Evolutionary conservation across 2,329 filamentous ascomycete species (phyloP).

Genomic region (Trichoderma atrobrunneum): DNA sequence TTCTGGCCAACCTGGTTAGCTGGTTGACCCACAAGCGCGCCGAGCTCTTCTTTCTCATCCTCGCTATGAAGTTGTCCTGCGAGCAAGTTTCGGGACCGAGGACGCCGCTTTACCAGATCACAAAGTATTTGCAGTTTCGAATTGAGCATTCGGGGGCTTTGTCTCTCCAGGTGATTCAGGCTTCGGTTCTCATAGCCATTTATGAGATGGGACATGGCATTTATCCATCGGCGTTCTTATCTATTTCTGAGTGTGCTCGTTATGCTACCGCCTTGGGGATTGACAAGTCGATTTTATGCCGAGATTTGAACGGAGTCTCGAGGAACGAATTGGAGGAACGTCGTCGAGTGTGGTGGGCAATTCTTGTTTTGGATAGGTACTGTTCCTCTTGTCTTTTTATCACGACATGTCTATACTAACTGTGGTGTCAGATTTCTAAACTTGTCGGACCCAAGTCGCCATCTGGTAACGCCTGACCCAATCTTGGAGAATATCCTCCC

Average conservation of each 20-base stretch:
- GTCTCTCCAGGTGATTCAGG: slow-evolving; percentile 7
- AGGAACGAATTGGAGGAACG: slow-evolving; percentile 16
- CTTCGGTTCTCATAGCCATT: slow-evolving; percentile 3
- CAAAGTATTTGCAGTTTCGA: slow-evolving; percentile 4
- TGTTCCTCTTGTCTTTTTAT: not conserved
- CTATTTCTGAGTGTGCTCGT: slow-evolving; percentile 12
- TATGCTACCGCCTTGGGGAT: slow-evolving; percentile 11
- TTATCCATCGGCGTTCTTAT: slow-evolving; percentile 12
- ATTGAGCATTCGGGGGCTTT: slow-evolving; percentile 5
- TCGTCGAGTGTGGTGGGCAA: slow-evolving; percentile 14
- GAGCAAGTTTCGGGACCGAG: not conserved
- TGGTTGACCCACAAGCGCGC: slow-evolving; percentile 9
- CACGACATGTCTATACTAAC: not conserved
- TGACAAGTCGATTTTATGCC: not conserved
- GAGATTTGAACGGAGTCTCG: not conserved
- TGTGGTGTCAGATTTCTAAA: slow-evolving; percentile 5
- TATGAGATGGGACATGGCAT: slow-evolving; percentile 18
- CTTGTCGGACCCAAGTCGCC: slow-evolving; percentile 11
- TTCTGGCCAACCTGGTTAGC: slow-evolving; percentile 3
- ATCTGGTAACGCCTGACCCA: slow-evolving; percentile 18
- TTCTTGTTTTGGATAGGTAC: slow-evolving; percentile 14
- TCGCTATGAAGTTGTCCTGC: slow-evolving; percentile 14
- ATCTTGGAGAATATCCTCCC: slow-evolving; percentile 16
- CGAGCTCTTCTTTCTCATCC: slow-evolving; percentile 12
- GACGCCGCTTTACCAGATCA: slow-evolving; percentile 6